These are phyloP conservation scores for Moniliophthora roreri DNA, from an alignment of 1,284 basidiomycete genomes.

Conservation along the genomic window DNA sequence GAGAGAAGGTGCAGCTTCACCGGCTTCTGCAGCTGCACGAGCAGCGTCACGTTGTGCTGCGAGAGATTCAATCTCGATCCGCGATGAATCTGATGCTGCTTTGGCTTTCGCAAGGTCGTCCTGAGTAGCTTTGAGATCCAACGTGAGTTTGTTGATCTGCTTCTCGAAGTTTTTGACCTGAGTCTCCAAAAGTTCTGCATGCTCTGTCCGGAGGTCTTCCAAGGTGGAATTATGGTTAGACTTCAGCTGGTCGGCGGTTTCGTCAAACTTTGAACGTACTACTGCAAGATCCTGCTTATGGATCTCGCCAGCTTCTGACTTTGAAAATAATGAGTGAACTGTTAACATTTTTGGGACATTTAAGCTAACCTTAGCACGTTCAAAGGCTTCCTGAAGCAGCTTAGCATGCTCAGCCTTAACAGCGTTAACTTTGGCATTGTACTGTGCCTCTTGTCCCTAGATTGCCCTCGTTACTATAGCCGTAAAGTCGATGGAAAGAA, in stretches of 20 bases:
- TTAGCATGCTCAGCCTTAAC: constrained; percentile 69
- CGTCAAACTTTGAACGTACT: constrained; percentile 65
- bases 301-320: constrained; percentile 65
- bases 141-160: constrained; percentile 54
- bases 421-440: constrained; percentile 61
- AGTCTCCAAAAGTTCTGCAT: constrained; percentile 54
- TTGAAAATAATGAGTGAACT: constrained; percentile 11
- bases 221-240: constrained; percentile 58
- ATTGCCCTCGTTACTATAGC: constrained; percentile 11
- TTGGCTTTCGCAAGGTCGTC: constrained; percentile 81
- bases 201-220: constrained; percentile 61
- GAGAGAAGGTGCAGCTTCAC: constrained; percentile 41
- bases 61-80: constrained; percentile 53
- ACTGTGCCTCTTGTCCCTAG: constrained; percentile 69
- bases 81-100: constrained; percentile 46
- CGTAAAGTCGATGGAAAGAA: neutral
- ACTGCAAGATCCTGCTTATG: constrained; percentile 72
- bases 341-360: neutral
- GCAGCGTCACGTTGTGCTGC: constrained; percentile 65
- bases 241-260: constrained; percentile 68
- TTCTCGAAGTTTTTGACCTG: constrained; percentile 63
- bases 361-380: constrained; percentile 67
- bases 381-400: constrained; percentile 67
- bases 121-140: constrained; percentile 79
- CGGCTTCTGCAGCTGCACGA: constrained; percentile 43